Evolutionary conservation across 176 grass and related monocot genomes (phyloP).

Genomic region (Poa pratensis): DNA sequence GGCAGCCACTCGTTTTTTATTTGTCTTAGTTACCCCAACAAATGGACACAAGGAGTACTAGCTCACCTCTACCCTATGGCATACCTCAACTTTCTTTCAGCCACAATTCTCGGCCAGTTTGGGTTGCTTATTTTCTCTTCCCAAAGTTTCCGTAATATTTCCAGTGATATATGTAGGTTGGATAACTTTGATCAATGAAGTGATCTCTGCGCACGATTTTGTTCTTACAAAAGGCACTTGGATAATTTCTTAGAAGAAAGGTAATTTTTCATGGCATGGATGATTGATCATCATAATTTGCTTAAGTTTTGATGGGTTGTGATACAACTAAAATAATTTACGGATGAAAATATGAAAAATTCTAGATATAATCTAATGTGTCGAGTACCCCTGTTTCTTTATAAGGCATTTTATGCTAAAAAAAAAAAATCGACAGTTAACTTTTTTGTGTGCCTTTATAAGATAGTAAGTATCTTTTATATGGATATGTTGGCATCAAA

Average conservation of each 20-base stretch:
- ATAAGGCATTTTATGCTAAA: not conserved
- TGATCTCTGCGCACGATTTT: not conserved
- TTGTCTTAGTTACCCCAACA: constrained; percentile 39
- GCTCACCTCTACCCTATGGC: not conserved
- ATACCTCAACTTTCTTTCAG: constrained; percentile 1
- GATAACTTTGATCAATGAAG: not conserved
- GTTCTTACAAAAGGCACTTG: not conserved
- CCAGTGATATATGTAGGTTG: not conserved
- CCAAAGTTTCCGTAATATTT: not conserved
- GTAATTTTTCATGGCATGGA: not conserved
- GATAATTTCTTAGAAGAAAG: not conserved
- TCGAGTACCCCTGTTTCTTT: not conserved
- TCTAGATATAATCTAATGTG: not conserved
- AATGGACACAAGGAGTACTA: constrained; percentile 17
- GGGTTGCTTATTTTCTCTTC: not conserved
- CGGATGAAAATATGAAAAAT: not conserved
- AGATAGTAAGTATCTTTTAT: not conserved
- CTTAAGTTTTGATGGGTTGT: not conserved
- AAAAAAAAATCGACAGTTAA: not conserved
- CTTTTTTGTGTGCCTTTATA: not conserved
- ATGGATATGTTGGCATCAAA: not conserved
- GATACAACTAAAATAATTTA: not conserved
- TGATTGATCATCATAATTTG: not conserved
- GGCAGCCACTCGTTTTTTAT: constrained; percentile 40
- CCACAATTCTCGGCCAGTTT: not conserved